Conservation (phyloP, 495 filamentous ascomycete species). For the Cladorrhinum samala region DNA sequence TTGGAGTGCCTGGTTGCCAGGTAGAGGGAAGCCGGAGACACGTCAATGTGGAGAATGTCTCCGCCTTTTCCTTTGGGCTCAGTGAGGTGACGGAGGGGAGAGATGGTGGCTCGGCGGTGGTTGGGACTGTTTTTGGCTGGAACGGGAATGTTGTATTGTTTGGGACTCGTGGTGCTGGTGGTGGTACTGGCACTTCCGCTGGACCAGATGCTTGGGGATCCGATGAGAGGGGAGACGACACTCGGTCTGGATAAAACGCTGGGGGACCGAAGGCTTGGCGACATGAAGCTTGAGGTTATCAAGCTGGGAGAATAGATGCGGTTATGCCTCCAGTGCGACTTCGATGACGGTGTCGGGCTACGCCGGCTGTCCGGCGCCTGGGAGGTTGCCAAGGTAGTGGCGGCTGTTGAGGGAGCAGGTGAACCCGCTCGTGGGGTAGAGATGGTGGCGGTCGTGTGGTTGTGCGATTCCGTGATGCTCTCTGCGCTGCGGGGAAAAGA, state of each 20-base stretch:
- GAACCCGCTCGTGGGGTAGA: not conserved
- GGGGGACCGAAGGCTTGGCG: not conserved
- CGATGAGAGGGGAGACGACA: not conserved
- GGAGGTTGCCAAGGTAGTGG: not conserved
- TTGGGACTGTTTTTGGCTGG: not conserved
- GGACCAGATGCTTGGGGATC: not conserved
- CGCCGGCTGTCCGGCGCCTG: constrained; percentile 6
- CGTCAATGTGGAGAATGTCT: constrained; percentile 24
- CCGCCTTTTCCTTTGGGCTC: constrained; percentile 18
- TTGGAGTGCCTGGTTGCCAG: constrained; percentile 25
- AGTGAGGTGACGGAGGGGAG: constrained; percentile 13
- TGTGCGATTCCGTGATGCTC: not conserved
- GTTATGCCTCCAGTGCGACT: not conserved
- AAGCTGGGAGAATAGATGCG: not conserved
- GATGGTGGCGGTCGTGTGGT: too few species aligned
- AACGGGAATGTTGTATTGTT: not conserved
- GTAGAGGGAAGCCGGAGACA: constrained; percentile 10
- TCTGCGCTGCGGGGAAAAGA: not conserved
- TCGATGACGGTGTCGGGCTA: not conserved
- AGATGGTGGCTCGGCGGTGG: constrained; percentile 6
- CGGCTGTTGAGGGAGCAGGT: not conserved
- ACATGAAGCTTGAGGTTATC: not conserved
- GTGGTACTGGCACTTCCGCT: not conserved
- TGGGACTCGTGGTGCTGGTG: not conserved
- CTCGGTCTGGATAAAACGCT: not conserved